Percentiles rank a stretch among this genome's conserved stretches.
Conservation (phyloP, 257 asterid species). For the Ballota nigra region DNA sequence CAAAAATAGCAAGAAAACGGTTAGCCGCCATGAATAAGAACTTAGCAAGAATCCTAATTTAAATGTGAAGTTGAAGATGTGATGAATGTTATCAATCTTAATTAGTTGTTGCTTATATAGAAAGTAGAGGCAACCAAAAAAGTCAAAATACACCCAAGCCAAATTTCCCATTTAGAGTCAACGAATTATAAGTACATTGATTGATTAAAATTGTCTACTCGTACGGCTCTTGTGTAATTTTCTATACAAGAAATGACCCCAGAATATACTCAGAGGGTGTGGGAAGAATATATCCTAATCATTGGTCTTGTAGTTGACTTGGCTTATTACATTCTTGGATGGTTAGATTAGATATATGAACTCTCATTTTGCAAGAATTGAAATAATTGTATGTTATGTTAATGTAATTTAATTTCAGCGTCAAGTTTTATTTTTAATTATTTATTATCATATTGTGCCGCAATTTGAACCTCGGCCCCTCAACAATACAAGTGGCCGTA, state of each 20-base stretch:
- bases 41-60: not conserved
- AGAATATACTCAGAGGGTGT: constrained; percentile 24
- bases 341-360: constrained; percentile 15
- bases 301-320: constrained; percentile 26
- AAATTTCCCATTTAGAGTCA: not conserved
- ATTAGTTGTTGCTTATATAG: not conserved
- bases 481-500: no score
- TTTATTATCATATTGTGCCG: no score
- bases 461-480: no score
- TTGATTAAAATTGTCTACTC: not conserved
- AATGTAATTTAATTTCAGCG: no score
- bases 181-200: not conserved
- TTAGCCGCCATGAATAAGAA: constrained; percentile 27
- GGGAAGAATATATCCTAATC: not conserved
- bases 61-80: not conserved
- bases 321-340: constrained; percentile 28
- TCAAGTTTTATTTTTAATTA: no score
- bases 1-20: constrained; percentile 8
- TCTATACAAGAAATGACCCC: constrained; percentile 24
- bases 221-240: not conserved
- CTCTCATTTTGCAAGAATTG: constrained; percentile 7
- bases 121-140: not conserved
- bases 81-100: not conserved
- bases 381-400: not conserved
- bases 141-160: not conserved